A percentile compares a stretch with the other conserved stretches of the same genome.
phyloP scores from a whole-genome alignment of 257 asterid genomes.

The Jaltomata sinuosa region DNA sequence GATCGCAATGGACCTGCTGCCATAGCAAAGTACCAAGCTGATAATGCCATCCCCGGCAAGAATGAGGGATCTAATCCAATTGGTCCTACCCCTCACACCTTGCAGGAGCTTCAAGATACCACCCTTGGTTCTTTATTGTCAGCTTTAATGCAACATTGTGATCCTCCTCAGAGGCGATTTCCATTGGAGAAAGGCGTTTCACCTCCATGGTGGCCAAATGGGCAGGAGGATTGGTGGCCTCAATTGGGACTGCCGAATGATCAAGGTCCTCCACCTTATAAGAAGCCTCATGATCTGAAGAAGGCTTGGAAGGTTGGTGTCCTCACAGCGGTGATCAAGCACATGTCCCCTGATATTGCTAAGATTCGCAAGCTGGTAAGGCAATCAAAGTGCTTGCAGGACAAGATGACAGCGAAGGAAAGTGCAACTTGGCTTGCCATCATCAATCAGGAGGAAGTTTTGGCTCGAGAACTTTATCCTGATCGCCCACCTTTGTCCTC shows the following conservation, averaged over 20 bases:
- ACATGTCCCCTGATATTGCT: conserved; percentile 53
- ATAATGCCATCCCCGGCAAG: conserved; percentile 23
- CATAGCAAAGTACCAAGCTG: conserved; percentile 37
- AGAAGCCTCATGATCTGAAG: conserved; percentile 55
- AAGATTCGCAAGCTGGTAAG: conserved; percentile 49
- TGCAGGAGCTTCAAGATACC: conserved; percentile 60
- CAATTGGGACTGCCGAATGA: conserved; percentile 43
- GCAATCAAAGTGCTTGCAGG: conserved; percentile 56
- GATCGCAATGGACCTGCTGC: conserved; percentile 62
- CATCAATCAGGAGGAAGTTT: conserved; percentile 46
- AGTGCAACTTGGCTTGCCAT: conserved; percentile 61
- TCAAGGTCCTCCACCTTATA: conserved; percentile 48
- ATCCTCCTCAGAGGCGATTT: conserved; percentile 57
- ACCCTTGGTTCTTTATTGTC: conserved; percentile 53
- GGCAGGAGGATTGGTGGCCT: conserved; percentile 61
- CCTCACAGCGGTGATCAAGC: conserved; percentile 51
- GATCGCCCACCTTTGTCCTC: conserved; percentile 27
- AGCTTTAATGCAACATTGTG: conserved; percentile 62
- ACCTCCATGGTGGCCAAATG: conserved; percentile 66
- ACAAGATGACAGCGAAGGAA: conserved; percentile 62
- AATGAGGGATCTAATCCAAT: conserved; percentile 19
- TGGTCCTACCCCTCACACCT: conserved; percentile 49
- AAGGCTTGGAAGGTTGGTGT: conserved; percentile 71
- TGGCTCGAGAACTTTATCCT: conserved; percentile 52
- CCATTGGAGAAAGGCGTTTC: conserved; percentile 49